Base-by-base conservation (phyloP, 148 eudicot genomes). In the Rhododendron mucronatum region DNA sequence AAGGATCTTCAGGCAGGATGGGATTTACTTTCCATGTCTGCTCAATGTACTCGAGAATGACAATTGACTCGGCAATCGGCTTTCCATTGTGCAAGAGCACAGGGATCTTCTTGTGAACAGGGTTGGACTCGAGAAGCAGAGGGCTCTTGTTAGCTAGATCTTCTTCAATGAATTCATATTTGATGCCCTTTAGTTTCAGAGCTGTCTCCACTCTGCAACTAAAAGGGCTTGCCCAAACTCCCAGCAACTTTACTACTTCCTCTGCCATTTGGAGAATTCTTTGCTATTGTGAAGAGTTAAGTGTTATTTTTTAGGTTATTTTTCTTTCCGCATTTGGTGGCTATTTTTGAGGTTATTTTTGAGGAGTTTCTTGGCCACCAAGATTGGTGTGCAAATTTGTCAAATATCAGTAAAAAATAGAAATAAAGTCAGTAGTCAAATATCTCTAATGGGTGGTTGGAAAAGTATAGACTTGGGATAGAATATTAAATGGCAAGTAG, bases 161-260 rank as follows among this genome's bases (percentile, higher is more conserved):
- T 86, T 90, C 90, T 33, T 75, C 79, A 7, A 88, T 73, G 51
- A 47, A 88, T 78, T 90, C 91, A n/a, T 86, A 86, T 35, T 86
- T 9, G 16, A 90, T 73, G 7, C 91, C 90, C 44, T 90, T 90
- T 33, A 88, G 55, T 50, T 88, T 86, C 87, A 90, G 83, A 53
- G 86, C 83, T 5, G 16, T 51, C 83, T 51, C 67, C 2, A 81
- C 83, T 33, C 83, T 53, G 45, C 59, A n/a, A 53, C 83, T 81
- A 1, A 81, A 33, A 16, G 44, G 44, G 83, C 83, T 81, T n/a
- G 41, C 37, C 41, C 44, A 33, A 18, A 18, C 44, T 28, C 83
- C 83, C 18, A 80, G 8, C 63, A 80, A 7, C 55, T 80, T 51
- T 30, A 80, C 83, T 30, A 51, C 82, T 51, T 26, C 55, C 23